phyloP scores from a whole-genome alignment of 2,329 filamentous ascomycete species.

The Sarocladiaceae sp. region DNA sequence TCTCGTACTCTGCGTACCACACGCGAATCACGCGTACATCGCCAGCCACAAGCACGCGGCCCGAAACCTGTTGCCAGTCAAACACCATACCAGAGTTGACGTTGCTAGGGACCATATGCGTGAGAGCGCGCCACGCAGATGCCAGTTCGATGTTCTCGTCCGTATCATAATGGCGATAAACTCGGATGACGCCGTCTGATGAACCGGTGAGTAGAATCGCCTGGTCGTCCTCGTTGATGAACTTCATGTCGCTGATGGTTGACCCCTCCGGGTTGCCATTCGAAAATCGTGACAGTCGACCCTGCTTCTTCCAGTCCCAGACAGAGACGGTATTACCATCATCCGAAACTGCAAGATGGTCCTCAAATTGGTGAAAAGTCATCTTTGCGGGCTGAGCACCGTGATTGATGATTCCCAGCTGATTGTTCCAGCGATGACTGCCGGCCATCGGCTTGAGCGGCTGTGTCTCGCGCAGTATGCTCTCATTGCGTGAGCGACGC shows the following conservation, averaged over 20 bases:
- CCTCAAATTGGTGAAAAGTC: slow-evolving; percentile 96
- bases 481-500: slow-evolving; percentile 87
- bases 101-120: slow-evolving; percentile 88
- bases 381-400: slow-evolving; percentile 84
- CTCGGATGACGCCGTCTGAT: slow-evolving; percentile 87
- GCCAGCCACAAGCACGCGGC: slow-evolving; percentile 88
- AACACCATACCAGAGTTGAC: slow-evolving; percentile 94
- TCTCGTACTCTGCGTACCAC: slow-evolving; percentile 91
- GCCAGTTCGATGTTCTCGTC: slow-evolving; percentile 73
- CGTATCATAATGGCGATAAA: slow-evolving; percentile 88
- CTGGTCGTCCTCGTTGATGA: slow-evolving; percentile 98
- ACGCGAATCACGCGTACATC: slow-evolving; percentile 93
- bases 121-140: slow-evolving; percentile 84
- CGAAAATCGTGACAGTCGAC: slow-evolving; percentile 75
- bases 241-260: slow-evolving; percentile 88
- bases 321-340: slow-evolving; percentile 85
- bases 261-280: slow-evolving; percentile 91
- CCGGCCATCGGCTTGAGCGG: slow-evolving; percentile 86
- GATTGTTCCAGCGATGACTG: slow-evolving; percentile 79
- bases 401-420: slow-evolving; percentile 79
- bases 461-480: slow-evolving; percentile 85
- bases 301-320: slow-evolving; percentile 85
- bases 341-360: slow-evolving; percentile 89
- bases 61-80: slow-evolving; percentile 98
- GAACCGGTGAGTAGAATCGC: slow-evolving; percentile 92